Percentiles rank a stretch among this genome's conserved stretches.
phyloP scores from a whole-genome alignment of 139 green algal species.

The Chlorella vulgaris region DNA sequence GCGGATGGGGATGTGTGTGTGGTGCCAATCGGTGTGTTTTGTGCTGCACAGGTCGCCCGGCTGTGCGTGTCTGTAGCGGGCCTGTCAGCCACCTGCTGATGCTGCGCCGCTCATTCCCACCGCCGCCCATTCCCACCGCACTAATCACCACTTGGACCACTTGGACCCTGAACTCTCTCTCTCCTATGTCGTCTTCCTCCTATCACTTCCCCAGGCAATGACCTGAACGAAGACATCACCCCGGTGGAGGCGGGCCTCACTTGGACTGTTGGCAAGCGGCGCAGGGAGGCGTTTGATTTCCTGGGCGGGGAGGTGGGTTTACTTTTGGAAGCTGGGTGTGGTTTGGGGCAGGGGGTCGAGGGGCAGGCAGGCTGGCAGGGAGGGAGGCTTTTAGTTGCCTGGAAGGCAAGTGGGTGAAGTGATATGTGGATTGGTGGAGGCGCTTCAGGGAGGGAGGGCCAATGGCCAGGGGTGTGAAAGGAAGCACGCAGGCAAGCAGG shows the following conservation, averaged over 20 bases:
- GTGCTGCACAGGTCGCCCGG: no score
- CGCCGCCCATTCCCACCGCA: no score
- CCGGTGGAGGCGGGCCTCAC: conserved; percentile 97
- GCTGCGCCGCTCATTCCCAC: no score
- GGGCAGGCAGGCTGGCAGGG: neutral
- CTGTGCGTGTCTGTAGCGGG: no score
- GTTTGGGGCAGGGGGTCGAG: neutral
- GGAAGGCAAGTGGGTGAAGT: no score
- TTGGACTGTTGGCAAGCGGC: conserved; percentile 94
- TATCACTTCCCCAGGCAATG: conserved; percentile 73
- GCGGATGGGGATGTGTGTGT: no score
- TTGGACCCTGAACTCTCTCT: neutral
- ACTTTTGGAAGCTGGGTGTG: neutral
- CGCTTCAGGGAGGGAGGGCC: no score
- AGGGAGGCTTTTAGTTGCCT: neutral
- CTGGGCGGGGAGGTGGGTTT: conserved; percentile 81
- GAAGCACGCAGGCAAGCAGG: no score
- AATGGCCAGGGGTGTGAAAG: no score
- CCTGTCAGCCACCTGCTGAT: no score
- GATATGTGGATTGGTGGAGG: no score
- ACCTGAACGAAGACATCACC: conserved; percentile 93
- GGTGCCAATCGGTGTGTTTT: no score
- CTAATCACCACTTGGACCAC: neutral
- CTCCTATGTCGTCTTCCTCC: neutral
- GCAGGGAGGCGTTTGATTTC: conserved; percentile 91